Conservation (phyloP, 768 basidiomycete genomes). For the Neoboletus subvelutipes region DNA sequence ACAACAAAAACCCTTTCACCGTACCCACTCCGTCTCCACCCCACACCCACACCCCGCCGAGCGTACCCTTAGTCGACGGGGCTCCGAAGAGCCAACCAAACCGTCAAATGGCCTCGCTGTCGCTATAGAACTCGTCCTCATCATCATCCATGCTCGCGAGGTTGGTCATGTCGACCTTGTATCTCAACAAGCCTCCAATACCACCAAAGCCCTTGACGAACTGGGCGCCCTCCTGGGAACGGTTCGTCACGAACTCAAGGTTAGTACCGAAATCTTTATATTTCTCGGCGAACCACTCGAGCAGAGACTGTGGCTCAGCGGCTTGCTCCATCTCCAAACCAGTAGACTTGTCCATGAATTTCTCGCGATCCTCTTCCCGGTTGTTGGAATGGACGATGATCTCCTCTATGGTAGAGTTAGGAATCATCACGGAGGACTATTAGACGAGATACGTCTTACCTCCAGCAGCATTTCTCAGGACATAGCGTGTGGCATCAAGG, state of each 20-base stretch:
- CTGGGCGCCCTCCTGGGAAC: conserved; percentile 95
- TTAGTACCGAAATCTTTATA: conserved; percentile 97
- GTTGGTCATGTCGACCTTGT: conserved; percentile 96
- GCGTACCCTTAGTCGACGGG: conserved; percentile 61
- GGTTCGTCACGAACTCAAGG: conserved; percentile 94
- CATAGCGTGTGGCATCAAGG: conserved; percentile 84
- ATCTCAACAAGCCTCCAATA: conserved; percentile 91
- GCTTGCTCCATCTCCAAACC: conserved; percentile 93
- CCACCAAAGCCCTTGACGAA: conserved; percentile 99
- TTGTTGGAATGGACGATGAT: conserved; percentile 78
- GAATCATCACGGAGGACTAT: neutral
- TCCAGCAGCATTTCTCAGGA: conserved; percentile 88
- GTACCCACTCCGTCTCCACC: conserved; percentile 4
- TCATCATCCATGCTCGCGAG: conserved; percentile 73
- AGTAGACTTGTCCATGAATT: conserved; percentile 94
- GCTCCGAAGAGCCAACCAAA: conserved; percentile 85
- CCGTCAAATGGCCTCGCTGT: conserved; percentile 79
- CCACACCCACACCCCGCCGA: conserved; percentile 58
- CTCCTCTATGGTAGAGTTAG: conserved; percentile 57
- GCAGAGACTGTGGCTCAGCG: conserved; percentile 76
- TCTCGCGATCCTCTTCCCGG: conserved; percentile 90
- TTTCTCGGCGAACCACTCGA: conserved; percentile 99
- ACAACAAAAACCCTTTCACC: conserved; percentile 5
- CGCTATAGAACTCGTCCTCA: conserved; percentile 82
- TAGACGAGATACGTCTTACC: conserved; percentile 44